Evolutionary conservation across 768 basidiomycete species (phyloP), one percentile per base, ranked within the genome.

Genomic region (Leccinum disarticulatum): DNA sequence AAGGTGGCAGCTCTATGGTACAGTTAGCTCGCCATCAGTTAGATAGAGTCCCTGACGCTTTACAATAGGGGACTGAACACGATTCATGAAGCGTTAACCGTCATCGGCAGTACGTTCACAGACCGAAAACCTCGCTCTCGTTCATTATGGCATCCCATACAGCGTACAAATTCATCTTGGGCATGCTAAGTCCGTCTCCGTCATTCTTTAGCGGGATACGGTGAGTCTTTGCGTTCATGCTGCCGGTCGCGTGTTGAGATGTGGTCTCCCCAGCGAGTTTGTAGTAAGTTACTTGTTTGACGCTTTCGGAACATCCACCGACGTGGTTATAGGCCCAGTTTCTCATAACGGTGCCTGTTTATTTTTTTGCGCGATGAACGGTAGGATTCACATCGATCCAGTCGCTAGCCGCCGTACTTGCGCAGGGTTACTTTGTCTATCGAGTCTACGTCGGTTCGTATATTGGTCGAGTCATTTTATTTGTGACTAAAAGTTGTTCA

Each of bases 1-100:
- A 15, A 66, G 66, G 66, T 64, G 14, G 51, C 56, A 19, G 35
- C 8, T 6, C 2, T 66, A 46, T 66, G 65, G 65, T 66, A 38
- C 7, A 2, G 2, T 3, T 13, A 9, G 6, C 7, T 6, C 17
- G 22, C 3, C 15, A 13, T 43, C 3, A 0, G 15, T 27, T 43
- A 1, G 1, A 13, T 1, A 10, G 25, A 17, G 0, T 28, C 14
- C 28, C 27, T 35, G 13, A 67, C 25, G 2, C 13, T 28, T 54
- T 2, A 13, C 5, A n/a, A 31, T 22, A 67, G 66, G 57, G 28
- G 19, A 14, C 30, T 61, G 13, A 22, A 60, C 17, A 67, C 61
- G 3, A n/a, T 60, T 13, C 65, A 66, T 8, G 65, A 67, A 38
- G 58, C n/a, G 8, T 46, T 66, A 10, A 46, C 6, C 19, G 5